These are phyloP conservation scores for Parastagonospora nodorum DNA, from an alignment of 2,329 filamentous ascomycete genomes.

Conservation along the genomic window DNA sequence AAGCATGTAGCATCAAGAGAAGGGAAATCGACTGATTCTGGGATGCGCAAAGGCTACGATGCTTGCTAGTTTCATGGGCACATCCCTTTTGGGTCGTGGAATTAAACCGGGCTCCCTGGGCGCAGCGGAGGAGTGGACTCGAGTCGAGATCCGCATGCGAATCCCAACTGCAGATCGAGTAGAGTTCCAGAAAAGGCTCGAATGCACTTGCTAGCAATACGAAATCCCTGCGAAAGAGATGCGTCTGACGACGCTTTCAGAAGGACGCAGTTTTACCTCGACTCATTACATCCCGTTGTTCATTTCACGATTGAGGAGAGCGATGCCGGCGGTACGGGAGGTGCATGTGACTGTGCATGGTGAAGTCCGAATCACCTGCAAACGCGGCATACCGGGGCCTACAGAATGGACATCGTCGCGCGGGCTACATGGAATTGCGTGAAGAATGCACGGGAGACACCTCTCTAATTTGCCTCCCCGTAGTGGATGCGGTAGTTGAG, in stretches of 20 bases:
- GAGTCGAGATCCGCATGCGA: slow-evolving; percentile 21
- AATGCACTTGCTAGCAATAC: neutral
- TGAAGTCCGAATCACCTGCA: neutral
- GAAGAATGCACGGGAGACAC: slow-evolving; percentile 9
- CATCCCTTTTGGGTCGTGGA: slow-evolving; percentile 8
- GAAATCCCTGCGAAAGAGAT: neutral
- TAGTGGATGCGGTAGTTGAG: slow-evolving; percentile 5
- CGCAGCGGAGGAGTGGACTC: slow-evolving; percentile 20
- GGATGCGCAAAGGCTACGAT: slow-evolving; percentile 5
- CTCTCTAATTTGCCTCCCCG: slow-evolving; percentile 14
- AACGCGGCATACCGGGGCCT: neutral
- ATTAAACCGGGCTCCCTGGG: slow-evolving; percentile 20
- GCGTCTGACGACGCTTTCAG: neutral
- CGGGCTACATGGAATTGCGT: slow-evolving; percentile 6
- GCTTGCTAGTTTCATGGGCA: slow-evolving; percentile 1
- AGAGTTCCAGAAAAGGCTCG: neutral
- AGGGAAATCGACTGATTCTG: slow-evolving; percentile 7
- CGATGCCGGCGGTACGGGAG: neutral
- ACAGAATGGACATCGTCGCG: neutral
- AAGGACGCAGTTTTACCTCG: neutral
- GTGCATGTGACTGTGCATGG: neutral
- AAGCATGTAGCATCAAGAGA: neutral
- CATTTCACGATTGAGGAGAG: no score
- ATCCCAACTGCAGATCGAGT: slow-evolving; percentile 5
- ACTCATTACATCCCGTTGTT: neutral